A percentile compares a stretch with the other conserved stretches of the same genome.
phyloP scores from a whole-genome alignment of 2,329 filamentous ascomycete genomes.

The Graphiopsis chlorocephala region DNA sequence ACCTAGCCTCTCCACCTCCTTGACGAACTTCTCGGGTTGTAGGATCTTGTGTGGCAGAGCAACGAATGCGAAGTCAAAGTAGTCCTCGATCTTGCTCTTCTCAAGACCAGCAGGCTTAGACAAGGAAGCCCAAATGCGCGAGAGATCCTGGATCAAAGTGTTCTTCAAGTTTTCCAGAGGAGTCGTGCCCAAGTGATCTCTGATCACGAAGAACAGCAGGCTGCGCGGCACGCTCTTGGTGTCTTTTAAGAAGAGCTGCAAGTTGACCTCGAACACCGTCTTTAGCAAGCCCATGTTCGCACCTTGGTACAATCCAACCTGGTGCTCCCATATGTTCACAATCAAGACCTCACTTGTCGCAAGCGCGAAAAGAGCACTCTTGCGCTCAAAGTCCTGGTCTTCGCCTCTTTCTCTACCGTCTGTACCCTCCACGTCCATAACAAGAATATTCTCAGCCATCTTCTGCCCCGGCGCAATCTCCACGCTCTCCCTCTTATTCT shows the following conservation, averaged over 20 bases:
- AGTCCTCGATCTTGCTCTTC: slow-evolving; percentile 86
- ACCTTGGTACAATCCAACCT: slow-evolving; percentile 95
- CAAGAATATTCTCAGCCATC: slow-evolving; percentile 97
- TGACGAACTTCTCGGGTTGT: slow-evolving; percentile 84
- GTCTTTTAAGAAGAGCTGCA: slow-evolving; percentile 95
- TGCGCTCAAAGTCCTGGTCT: slow-evolving; percentile 98
- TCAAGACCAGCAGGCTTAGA: slow-evolving; percentile 90
- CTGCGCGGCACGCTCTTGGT: slow-evolving; percentile 87
- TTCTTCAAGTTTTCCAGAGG: slow-evolving; percentile 86
- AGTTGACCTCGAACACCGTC: slow-evolving; percentile 97
- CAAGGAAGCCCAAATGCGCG: slow-evolving; percentile 87
- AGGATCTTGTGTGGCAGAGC: slow-evolving; percentile 95
- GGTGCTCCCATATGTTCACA: slow-evolving; percentile 99
- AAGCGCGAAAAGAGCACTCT: slow-evolving; percentile 93
- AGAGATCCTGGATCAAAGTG: slow-evolving; percentile 85
- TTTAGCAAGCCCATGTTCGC: slow-evolving; percentile 98
- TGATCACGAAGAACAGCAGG: slow-evolving; percentile 96
- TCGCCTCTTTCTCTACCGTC: slow-evolving; percentile 94
- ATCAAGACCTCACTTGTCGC: slow-evolving; percentile 97
- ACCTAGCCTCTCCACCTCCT: slow-evolving; percentile 76
- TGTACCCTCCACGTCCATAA: slow-evolving; percentile 99
- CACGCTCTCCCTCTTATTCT: slow-evolving; percentile 69
- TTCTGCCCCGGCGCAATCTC: slow-evolving; percentile 49
- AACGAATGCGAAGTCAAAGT: slow-evolving; percentile 97
- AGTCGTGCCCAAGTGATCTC: slow-evolving; percentile 90